These are phyloP conservation scores for Calocera viscosa DNA, from an alignment of 768 basidiomycete species.

Conservation along the genomic window DNA sequence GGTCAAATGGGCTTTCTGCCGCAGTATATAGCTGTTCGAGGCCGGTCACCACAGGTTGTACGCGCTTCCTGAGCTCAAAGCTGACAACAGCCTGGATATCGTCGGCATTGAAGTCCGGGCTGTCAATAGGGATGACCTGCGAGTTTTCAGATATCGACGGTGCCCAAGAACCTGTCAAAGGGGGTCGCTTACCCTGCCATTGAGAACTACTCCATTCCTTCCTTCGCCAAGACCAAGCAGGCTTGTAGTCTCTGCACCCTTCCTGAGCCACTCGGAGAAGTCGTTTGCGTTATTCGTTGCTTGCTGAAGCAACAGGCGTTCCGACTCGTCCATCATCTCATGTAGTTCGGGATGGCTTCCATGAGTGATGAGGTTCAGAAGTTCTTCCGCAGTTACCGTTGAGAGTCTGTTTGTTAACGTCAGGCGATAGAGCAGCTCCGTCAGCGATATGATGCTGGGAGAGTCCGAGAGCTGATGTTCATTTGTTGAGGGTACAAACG, in stretches of 20 bases:
- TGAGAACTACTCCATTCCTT: conserved; percentile 53
- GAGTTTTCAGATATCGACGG: neutral
- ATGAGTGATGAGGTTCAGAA: conserved; percentile 20
- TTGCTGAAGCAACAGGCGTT: conserved; percentile 10
- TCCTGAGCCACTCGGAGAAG: neutral
- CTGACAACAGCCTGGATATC: conserved; percentile 61
- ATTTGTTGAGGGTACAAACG: conserved; percentile 14
- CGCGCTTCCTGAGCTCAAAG: conserved; percentile 64
- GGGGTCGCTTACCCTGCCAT: conserved; percentile 58
- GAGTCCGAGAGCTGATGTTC: conserved; percentile 30
- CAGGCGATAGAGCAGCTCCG: conserved; percentile 21
- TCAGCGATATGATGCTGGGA: conserved; percentile 17
- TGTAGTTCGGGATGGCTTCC: neutral
- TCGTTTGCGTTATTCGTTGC: conserved; percentile 14
- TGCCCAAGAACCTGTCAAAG: conserved; percentile 13
- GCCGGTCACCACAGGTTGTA: conserved; percentile 54
- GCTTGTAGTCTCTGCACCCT: neutral
- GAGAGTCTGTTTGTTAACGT: conserved; percentile 17
- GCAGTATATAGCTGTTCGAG: conserved; percentile 38
- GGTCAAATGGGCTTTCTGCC: conserved; percentile 12
- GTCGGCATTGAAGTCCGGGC: conserved; percentile 46
- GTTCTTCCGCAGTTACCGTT: conserved; percentile 13
- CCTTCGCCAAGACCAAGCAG: conserved; percentile 46
- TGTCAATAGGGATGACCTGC: conserved; percentile 60
- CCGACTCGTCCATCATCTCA: conserved; percentile 13